A percentile compares a stretch with the other conserved stretches of the same genome.
phyloP scores from a whole-genome alignment of 768 basidiomycete genomes.

The Gyrodon lividus region DNA sequence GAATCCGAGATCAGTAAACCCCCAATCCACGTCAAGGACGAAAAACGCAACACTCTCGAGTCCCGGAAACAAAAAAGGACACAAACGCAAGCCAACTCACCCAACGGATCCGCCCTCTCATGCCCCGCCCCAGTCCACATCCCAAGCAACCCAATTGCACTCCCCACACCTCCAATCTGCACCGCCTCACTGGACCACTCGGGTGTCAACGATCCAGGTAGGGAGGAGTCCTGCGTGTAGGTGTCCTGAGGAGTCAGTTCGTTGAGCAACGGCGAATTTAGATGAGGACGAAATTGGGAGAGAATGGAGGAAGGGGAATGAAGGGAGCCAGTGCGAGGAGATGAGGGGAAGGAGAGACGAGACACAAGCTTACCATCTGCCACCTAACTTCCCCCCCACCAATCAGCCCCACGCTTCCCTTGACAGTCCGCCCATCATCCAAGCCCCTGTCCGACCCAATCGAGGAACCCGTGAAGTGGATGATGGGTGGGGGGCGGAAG shows the following conservation, averaged over 20 bases:
- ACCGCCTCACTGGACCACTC: slow-evolving; percentile 59
- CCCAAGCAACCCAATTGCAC: slow-evolving; percentile 52
- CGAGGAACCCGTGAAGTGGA: slow-evolving; percentile 48
- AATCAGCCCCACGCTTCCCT: slow-evolving; percentile 48
- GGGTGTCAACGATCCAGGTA: slow-evolving; percentile 30
- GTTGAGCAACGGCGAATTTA: slow-evolving; percentile 1
- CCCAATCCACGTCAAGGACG: not conserved
- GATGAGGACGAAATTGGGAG: too few species aligned
- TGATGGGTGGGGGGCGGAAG: slow-evolving; percentile 43
- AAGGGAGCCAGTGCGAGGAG: too few species aligned
- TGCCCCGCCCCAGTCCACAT: slow-evolving; percentile 55
- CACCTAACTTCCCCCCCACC: slow-evolving; percentile 51
- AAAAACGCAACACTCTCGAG: not conserved
- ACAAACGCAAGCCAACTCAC: slow-evolving; percentile 23
- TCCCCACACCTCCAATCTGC: slow-evolving; percentile 54
- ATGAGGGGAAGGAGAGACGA: not conserved
- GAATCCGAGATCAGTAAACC: not conserved
- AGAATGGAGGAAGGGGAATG: too few species aligned
- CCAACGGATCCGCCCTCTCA: slow-evolving; percentile 42
- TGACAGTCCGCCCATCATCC: slow-evolving; percentile 34
- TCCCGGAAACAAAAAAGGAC: not conserved
- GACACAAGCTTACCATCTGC: slow-evolving; percentile 40
- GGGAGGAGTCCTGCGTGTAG: slow-evolving; percentile 31
- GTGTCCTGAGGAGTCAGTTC: slow-evolving; percentile 15
- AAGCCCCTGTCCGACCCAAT: slow-evolving; percentile 36